phyloP scores from a whole-genome alignment of 2,329 filamentous ascomycete genomes.

The Setomelanomma holmii region DNA sequence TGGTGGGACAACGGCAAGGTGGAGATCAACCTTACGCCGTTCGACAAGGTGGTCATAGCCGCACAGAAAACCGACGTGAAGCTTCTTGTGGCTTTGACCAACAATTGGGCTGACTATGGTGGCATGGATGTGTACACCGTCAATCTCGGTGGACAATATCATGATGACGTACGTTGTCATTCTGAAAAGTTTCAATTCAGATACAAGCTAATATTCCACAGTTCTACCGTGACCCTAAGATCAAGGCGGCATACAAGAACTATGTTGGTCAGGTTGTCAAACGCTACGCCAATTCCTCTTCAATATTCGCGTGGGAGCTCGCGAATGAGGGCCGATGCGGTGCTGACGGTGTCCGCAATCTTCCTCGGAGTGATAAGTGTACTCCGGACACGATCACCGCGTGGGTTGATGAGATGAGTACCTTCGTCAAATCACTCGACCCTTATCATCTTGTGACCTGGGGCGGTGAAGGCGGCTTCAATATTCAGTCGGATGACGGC shows the following conservation, averaged over 20 bases:
- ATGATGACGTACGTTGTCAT: conserved; percentile 57
- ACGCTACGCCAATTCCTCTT: conserved; percentile 57
- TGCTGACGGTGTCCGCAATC: conserved; percentile 34
- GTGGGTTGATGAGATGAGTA: conserved; percentile 64
- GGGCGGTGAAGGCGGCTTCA: conserved; percentile 57
- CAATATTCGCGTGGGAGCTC: conserved; percentile 64
- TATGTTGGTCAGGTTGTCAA: conserved; percentile 60
- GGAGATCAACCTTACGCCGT: conserved; percentile 53
- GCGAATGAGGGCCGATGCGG: conserved; percentile 55
- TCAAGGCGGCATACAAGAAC: conserved; percentile 59
- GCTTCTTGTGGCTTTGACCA: conserved; percentile 62
- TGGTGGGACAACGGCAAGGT: conserved; percentile 53
- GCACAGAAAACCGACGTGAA: conserved; percentile 60
- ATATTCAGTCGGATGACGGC: conserved; percentile 36
- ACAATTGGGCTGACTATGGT: conserved; percentile 67
- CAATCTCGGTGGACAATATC: conserved; percentile 61
- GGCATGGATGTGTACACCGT: conserved; percentile 67
- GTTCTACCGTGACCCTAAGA: conserved; percentile 54
- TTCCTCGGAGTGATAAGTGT: conserved; percentile 39
- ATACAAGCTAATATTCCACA: background rate
- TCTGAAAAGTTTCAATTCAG: too few relatives aligned
- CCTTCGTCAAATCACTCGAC: conserved; percentile 62
- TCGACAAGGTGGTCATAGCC: conserved; percentile 61
- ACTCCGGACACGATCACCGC: conserved; percentile 52
- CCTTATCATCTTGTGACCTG: conserved; percentile 62